phyloP scores from a whole-genome alignment of 2,329 filamentous ascomycete genomes.

The Verticillium longisporum region DNA sequence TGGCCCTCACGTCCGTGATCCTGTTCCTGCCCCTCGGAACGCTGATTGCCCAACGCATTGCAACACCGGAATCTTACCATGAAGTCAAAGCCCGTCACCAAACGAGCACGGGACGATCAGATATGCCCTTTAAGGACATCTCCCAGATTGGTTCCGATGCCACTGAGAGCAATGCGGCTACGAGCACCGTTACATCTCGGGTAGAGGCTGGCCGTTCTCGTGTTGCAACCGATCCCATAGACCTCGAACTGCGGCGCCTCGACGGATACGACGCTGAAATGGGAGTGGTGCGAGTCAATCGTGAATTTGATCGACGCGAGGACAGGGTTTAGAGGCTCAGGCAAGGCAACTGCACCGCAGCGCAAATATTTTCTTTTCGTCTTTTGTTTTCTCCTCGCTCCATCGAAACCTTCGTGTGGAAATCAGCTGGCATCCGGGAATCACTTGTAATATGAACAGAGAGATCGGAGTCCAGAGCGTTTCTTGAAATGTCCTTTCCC shows the following conservation, averaged over 20 bases:
- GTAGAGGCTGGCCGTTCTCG: conserved; percentile 15
- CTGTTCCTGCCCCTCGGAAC: conserved; percentile 46
- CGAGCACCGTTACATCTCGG: conserved; percentile 16
- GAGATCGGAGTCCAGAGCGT: no score
- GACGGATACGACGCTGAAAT: conserved; percentile 13
- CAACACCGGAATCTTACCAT: conserved; percentile 15
- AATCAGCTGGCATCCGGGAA: no score
- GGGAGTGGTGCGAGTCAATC: conserved; percentile 19
- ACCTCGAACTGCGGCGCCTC: conserved; percentile 24
- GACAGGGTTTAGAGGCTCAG: conserved; percentile 18
- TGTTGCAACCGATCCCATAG: conserved; percentile 17
- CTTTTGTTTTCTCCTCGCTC: not conserved
- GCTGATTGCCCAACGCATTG: conserved; percentile 41
- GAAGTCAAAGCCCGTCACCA: conserved; percentile 9
- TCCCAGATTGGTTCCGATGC: conserved; percentile 6
- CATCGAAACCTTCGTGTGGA: no score
- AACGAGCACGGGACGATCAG: conserved; percentile 11
- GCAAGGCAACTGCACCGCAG: no score
- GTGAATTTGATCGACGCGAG: conserved; percentile 22
- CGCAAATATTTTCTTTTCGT: not conserved
- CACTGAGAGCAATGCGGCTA: conserved; percentile 6
- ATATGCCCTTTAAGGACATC: conserved; percentile 6
- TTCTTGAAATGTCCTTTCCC: no score
- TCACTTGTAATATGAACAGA: no score
- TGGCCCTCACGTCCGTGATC: conserved; percentile 41